Conservation (phyloP, 495 filamentous ascomycete species). For the Extremus antarcticus region DNA sequence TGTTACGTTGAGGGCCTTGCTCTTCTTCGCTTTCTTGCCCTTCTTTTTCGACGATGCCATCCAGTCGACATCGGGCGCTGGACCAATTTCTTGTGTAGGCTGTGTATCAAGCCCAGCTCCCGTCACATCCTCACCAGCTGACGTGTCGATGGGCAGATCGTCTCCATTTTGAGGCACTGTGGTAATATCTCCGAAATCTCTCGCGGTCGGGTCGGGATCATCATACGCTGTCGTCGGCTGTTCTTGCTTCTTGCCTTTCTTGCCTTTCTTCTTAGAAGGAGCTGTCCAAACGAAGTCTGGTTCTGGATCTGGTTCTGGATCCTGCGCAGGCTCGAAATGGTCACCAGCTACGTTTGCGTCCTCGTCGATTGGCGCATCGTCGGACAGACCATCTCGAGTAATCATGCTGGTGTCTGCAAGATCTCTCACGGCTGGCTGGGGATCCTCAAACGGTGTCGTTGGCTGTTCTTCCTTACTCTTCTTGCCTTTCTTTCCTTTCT, state of each 20-base stretch:
- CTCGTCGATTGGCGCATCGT: not conserved
- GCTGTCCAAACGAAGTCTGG: constrained; percentile 1
- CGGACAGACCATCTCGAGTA: too few species aligned
- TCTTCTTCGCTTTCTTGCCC: constrained; percentile 21
- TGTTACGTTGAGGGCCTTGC: not conserved
- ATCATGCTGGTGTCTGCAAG: too few species aligned
- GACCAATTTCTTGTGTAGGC: not conserved
- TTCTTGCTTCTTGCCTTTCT: constrained; percentile 21
- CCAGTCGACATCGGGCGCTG: constrained; percentile 6
- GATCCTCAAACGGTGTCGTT: too few species aligned
- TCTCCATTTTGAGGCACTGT: too few species aligned
- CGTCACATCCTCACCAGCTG: not conserved
- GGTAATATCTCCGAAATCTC: too few species aligned
- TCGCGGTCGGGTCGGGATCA: too few species aligned
- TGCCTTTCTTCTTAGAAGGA: constrained; percentile 20
- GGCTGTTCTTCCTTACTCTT: not conserved
- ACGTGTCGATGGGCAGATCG: not conserved
- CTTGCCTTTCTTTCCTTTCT: constrained; percentile 29
- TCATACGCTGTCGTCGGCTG: too few species aligned
- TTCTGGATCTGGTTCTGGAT: not conserved
- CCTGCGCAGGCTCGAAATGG: not conserved
- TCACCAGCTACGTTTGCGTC: too few species aligned
- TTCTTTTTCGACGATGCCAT: constrained; percentile 9
- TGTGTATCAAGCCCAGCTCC: not conserved
- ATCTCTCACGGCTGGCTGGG: too few species aligned